These are phyloP conservation scores for Lentinula boryana DNA, from an alignment of 768 basidiomycete genomes.

Conservation along the genomic window DNA sequence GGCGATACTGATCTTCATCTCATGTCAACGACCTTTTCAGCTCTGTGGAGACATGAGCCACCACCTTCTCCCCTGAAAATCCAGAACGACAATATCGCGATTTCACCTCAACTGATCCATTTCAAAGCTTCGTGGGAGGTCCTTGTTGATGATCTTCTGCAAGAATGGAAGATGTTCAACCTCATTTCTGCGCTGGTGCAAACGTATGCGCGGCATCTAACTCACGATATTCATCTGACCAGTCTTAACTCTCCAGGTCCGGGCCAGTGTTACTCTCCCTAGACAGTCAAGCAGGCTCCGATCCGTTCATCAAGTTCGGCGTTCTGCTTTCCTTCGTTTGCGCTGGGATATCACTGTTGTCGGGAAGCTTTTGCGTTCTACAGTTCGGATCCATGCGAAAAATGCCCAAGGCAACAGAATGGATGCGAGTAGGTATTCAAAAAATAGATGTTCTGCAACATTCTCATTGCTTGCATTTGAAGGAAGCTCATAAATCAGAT, in stretches of 20 bases:
- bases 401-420: neutral
- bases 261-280: neutral
- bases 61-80: neutral
- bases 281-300: neutral
- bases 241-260: neutral
- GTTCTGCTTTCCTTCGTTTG: neutral
- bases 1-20: neutral
- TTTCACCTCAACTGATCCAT: neutral
- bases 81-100: neutral
- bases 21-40: neutral
- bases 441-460: no score
- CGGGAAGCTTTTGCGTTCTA: neutral
- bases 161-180: conserved; percentile 3
- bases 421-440: neutral
- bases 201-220: neutral
- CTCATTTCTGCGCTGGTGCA: neutral
- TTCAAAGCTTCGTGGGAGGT: neutral
- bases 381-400: conserved; percentile 4
- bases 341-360: neutral
- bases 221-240: neutral
- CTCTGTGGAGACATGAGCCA: neutral
- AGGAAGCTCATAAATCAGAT: conserved; percentile 1
- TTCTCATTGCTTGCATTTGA: neutral
- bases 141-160: neutral
- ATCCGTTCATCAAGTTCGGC: neutral